Conservation (phyloP, 1,284 basidiomycete species). For the Inonotus hispidus region DNA sequence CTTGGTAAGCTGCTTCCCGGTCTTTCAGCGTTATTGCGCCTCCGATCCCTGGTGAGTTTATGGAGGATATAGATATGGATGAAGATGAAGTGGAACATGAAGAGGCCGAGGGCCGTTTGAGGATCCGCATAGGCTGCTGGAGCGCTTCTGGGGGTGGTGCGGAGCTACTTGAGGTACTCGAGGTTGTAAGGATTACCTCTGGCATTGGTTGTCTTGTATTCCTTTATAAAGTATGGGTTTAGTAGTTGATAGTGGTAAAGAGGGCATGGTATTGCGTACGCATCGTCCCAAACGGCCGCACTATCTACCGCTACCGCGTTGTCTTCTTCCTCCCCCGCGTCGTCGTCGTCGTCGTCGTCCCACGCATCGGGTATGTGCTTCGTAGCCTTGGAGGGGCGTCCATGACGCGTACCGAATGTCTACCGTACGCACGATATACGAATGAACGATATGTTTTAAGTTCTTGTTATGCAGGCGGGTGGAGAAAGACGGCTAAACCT, state of each 20-base stretch:
- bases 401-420: background rate
- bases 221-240: background rate
- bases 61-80: background rate
- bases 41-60: background rate
- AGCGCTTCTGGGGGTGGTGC: constrained; percentile 20
- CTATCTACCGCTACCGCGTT: background rate
- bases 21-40: constrained; percentile 19
- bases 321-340: constrained; percentile 16
- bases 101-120: constrained; percentile 20
- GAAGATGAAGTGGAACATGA: background rate
- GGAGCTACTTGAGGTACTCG: constrained; percentile 6
- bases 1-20: constrained; percentile 22
- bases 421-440: too few species aligned
- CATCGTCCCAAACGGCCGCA: constrained; percentile 22
- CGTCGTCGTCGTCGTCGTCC: constrained; percentile 22
- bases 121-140: constrained; percentile 21
- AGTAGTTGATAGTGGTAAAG: too few species aligned
- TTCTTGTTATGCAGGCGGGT: background rate
- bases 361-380: constrained; percentile 20
- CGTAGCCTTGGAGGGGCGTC: background rate
- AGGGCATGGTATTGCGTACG: constrained; percentile 21
- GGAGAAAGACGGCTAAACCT: background rate
- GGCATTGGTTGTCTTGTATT: constrained; percentile 24
- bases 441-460: background rate
- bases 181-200: constrained; percentile 18